A percentile compares a stretch with the other conserved stretches of the same genome.
Conservation (phyloP, 306 rosid genomes). For the Pterocarpus macrocarpus region DNA sequence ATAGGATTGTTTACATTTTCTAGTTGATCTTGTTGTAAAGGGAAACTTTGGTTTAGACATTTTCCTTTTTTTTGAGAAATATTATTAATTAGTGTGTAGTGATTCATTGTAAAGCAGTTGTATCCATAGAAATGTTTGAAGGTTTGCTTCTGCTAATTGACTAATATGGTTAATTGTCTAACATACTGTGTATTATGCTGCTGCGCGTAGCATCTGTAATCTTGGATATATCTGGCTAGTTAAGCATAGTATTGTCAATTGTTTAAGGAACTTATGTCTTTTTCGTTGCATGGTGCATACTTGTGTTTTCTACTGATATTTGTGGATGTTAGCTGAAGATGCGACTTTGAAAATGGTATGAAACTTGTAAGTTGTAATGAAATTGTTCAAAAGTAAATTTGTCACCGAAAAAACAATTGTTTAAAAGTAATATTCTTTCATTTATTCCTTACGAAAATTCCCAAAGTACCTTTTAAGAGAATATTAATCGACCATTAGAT, state of each 20-base stretch:
- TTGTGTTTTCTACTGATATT: slow-evolving; percentile 1
- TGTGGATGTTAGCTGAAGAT: slow-evolving; percentile 16
- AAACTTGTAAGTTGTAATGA: not conserved
- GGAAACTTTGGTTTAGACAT: slow-evolving; percentile 30
- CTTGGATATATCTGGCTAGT: not conserved
- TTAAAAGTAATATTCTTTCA: not conserved
- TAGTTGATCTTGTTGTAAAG: slow-evolving; percentile 48
- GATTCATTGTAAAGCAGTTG: slow-evolving; percentile 37
- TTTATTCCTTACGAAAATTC: not conserved
- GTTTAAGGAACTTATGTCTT: not conserved
- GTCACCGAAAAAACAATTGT: not conserved
- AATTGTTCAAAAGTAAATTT: not conserved
- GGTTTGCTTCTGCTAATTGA: slow-evolving; percentile 11
- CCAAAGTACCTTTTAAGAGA: not conserved
- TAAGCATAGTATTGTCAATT: not conserved
- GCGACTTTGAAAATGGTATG: slow-evolving; percentile 20
- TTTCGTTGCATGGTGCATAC: not conserved
- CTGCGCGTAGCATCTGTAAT: not conserved
- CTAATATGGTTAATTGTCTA: not conserved
- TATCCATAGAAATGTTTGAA: slow-evolving; percentile 26
- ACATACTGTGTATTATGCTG: not conserved
- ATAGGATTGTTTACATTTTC: slow-evolving; percentile 46
- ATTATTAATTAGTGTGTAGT: slow-evolving; percentile 15
- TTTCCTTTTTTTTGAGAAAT: slow-evolving; percentile 31
- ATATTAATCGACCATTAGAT: not conserved